Evolutionary conservation across 1,139 yeast genomes (phyloP).

Genomic region (Candida anutae): DNA sequence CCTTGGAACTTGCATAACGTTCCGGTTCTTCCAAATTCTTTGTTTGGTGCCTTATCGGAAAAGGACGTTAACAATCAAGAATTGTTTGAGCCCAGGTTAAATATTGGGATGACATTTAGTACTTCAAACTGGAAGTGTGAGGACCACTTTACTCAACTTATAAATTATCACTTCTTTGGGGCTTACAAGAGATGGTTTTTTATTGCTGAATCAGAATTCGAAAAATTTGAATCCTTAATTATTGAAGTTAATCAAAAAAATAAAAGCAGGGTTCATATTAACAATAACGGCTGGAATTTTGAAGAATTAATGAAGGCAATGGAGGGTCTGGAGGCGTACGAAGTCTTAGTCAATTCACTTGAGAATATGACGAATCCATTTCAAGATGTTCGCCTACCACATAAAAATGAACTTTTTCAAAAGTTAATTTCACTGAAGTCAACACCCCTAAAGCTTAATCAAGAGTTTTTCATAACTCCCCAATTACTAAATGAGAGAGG

Average conservation of each 20-base stretch:
- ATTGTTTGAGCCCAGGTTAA: slow-evolving; percentile 22
- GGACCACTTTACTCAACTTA: slow-evolving; percentile 64
- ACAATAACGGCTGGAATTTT: slow-evolving; percentile 16
- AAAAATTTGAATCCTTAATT: slow-evolving; percentile 47
- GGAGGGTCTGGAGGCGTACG: slow-evolving; percentile 14
- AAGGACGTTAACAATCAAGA: slow-evolving; percentile 35
- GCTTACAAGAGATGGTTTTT: slow-evolving; percentile 74
- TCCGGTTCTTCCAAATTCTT: slow-evolving; percentile 49
- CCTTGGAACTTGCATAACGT: slow-evolving; percentile 73
- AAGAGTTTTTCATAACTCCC: slow-evolving; percentile 44
- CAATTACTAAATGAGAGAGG: slow-evolving; percentile 36
- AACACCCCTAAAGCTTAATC: slow-evolving; percentile 16
- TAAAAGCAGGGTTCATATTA: slow-evolving; percentile 15
- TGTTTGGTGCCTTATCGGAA: slow-evolving; percentile 32
- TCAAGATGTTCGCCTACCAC: slow-evolving; percentile 17
- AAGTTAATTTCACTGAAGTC: slow-evolving; percentile 13
- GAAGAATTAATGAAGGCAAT: slow-evolving; percentile 12
- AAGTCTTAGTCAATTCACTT: slow-evolving; percentile 19
- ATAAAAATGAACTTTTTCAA: slow-evolving; percentile 19
- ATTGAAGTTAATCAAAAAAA: slow-evolving; percentile 10
- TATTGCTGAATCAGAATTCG: slow-evolving; percentile 62
- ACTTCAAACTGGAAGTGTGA: slow-evolving; percentile 69
- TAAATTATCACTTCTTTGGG: slow-evolving; percentile 66
- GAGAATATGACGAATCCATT: slow-evolving; percentile 24
- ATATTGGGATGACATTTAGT: slow-evolving; percentile 59